Percentiles rank a stretch among this genome's conserved stretches.
phyloP scores from a whole-genome alignment of 2,329 filamentous ascomycete species.

The Sporothrix sp. region DNA sequence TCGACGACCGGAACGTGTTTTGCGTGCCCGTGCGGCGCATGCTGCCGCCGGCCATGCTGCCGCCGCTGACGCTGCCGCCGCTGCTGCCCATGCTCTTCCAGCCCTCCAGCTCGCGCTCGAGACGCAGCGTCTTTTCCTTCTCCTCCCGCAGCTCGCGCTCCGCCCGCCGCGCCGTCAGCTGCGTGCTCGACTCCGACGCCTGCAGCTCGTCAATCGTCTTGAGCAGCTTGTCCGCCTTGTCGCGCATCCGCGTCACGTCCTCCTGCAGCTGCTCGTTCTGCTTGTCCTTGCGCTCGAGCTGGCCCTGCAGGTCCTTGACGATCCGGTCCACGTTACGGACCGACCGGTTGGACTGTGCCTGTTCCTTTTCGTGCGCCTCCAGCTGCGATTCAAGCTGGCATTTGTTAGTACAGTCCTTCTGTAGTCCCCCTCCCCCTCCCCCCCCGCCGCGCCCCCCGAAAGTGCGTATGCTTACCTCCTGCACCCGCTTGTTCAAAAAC shows the following conservation, averaged over 20 bases:
- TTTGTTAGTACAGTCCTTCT: slow-evolving; percentile 6
- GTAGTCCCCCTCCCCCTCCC: too few species aligned
- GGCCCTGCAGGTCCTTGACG: slow-evolving; percentile 83
- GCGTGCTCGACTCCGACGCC: slow-evolving; percentile 69
- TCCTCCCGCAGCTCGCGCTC: slow-evolving; percentile 88
- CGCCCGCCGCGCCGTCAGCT: slow-evolving; percentile 72
- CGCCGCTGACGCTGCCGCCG: slow-evolving; percentile 18
- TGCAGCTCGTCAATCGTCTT: slow-evolving; percentile 91
- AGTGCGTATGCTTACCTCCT: slow-evolving; percentile 81
- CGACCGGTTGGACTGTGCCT: slow-evolving; percentile 72
- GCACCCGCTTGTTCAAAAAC: slow-evolving; percentile 86
- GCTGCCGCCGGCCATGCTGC: slow-evolving; percentile 39
- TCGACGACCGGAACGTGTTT: slow-evolving; percentile 22
- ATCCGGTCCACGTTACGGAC: slow-evolving; percentile 88
- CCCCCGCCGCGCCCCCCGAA: too few species aligned
- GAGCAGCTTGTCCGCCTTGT: slow-evolving; percentile 84
- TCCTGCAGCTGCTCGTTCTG: slow-evolving; percentile 70
- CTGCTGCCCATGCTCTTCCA: slow-evolving; percentile 55
- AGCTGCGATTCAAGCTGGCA: slow-evolving; percentile 75
- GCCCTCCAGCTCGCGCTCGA: slow-evolving; percentile 83
- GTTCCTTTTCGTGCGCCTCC: slow-evolving; percentile 70
- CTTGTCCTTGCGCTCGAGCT: slow-evolving; percentile 90
- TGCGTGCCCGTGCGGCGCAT: slow-evolving; percentile 36
- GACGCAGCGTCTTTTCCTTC: slow-evolving; percentile 64
- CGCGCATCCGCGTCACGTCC: slow-evolving; percentile 74